These are phyloP conservation scores for Halenospora varia DNA, from an alignment of 495 filamentous ascomycete species.

Conservation along the genomic window DNA sequence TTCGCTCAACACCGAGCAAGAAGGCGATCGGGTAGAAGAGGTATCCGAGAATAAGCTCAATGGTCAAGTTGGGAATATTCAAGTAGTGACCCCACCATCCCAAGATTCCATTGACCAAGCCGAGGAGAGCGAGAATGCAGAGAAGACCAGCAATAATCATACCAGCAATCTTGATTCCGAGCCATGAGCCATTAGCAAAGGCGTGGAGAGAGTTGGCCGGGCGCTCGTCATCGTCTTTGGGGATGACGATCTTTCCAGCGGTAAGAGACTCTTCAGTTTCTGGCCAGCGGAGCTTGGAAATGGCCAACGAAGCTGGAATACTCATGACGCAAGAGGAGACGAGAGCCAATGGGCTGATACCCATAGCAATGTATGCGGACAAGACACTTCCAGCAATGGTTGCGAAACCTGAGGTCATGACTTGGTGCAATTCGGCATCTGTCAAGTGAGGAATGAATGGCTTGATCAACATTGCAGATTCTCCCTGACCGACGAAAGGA, in stretches of 20 bases:
- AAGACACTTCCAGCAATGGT: slow-evolving; percentile 70
- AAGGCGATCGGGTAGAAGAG: slow-evolving; percentile 81
- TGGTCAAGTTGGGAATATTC: slow-evolving; percentile 67
- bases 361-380: slow-evolving; percentile 75
- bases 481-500: slow-evolving; percentile 90
- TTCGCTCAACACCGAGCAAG: slow-evolving; percentile 76
- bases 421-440: slow-evolving; percentile 79
- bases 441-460: slow-evolving; percentile 83
- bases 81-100: slow-evolving; percentile 88
- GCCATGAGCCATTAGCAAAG: slow-evolving; percentile 82
- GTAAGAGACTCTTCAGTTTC: slow-evolving; percentile 84
- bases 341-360: slow-evolving; percentile 78
- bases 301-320: slow-evolving; percentile 81
- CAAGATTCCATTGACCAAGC: slow-evolving; percentile 70
- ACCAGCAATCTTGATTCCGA: slow-evolving; percentile 82
- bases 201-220: slow-evolving; percentile 80
- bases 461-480: slow-evolving; percentile 87
- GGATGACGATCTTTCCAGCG: slow-evolving; percentile 70
- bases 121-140: slow-evolving; percentile 80
- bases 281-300: slow-evolving; percentile 83
- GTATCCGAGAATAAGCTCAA: slow-evolving; percentile 78
- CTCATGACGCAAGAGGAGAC: slow-evolving; percentile 92
- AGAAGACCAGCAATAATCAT: slow-evolving; percentile 78
- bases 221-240: slow-evolving; percentile 59
- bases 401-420: slow-evolving; percentile 74